phyloP scores from a whole-genome alignment of 2,329 filamentous ascomycete species.

The Hypoxylon sp. region DNA sequence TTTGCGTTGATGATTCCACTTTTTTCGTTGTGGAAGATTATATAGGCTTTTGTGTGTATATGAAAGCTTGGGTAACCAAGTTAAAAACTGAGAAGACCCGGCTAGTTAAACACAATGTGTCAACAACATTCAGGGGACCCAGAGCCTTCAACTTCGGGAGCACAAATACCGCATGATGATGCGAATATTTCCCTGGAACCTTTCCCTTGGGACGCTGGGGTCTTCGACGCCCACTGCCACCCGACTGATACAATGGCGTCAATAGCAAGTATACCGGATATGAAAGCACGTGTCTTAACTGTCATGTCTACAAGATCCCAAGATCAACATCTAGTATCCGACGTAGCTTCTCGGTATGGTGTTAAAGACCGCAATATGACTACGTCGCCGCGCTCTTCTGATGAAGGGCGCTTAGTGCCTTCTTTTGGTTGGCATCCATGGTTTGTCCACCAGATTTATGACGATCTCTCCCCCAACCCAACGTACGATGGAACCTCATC shows the following conservation, averaged over 20 bases:
- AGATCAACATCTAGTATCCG: conserved; percentile 80
- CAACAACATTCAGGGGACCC: conserved; percentile 45
- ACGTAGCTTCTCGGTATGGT: conserved; percentile 70
- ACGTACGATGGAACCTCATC: conserved; percentile 57
- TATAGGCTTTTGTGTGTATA: neutral
- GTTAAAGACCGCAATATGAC: conserved; percentile 56
- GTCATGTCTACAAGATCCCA: conserved; percentile 84
- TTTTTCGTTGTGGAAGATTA: neutral
- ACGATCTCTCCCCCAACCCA: conserved; percentile 63
- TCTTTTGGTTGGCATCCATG: conserved; percentile 92
- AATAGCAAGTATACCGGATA: conserved; percentile 70
- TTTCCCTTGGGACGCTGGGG: conserved; percentile 79
- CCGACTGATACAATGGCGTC: conserved; percentile 82
- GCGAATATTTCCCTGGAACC: conserved; percentile 47
- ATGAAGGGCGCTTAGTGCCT: conserved; percentile 68
- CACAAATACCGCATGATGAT: conserved; percentile 26
- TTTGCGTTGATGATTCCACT: conserved; percentile 5
- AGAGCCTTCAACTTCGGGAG: conserved; percentile 26
- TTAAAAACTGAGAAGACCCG: neutral
- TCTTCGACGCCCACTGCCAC: conserved; percentile 87
- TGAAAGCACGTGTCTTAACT: conserved; percentile 77
- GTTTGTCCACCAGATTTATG: conserved; percentile 84
- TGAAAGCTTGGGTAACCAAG: neutral
- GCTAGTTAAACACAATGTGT: conserved; percentile 47
- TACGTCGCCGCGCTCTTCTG: conserved; percentile 28